Conservation (phyloP, 192 early-diverging fungal genomes). For the Mortierella hygrophila region DNA sequence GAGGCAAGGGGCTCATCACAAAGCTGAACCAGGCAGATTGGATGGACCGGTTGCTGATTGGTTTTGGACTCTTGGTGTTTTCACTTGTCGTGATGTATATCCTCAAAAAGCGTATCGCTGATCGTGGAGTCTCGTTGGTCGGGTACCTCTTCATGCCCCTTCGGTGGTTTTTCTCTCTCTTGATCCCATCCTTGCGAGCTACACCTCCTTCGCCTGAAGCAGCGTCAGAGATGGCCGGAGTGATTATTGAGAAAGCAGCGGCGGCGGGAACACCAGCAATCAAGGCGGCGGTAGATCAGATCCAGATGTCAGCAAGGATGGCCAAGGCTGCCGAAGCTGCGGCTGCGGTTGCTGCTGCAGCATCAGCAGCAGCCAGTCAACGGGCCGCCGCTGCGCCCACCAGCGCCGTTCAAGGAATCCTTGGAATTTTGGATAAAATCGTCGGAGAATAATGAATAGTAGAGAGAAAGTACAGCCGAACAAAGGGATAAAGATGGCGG, state of each 20-base stretch:
- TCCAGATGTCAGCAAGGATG: not conserved
- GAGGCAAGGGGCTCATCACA: conserved; percentile 71
- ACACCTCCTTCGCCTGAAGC: not conserved
- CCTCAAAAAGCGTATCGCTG: conserved; percentile 72
- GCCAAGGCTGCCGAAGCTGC: not conserved
- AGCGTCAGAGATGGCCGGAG: not conserved
- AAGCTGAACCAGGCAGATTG: conserved; percentile 77
- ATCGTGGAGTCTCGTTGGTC: conserved; percentile 59
- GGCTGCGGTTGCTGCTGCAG: not conserved
- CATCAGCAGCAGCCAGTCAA: not conserved
- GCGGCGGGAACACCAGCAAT: not conserved
- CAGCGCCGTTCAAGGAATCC: conserved; percentile 24
- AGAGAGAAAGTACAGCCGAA: not conserved
- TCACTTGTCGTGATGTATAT: conserved; percentile 71
- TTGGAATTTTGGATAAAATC: conserved; percentile 32
- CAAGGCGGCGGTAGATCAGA: not conserved
- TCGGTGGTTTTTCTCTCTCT: conserved; percentile 36
- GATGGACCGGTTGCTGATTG: conserved; percentile 72
- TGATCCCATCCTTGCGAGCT: conserved; percentile 32
- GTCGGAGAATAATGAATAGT: conserved; percentile 18
- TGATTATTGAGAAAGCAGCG: conserved; percentile 3
- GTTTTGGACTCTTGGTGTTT: conserved; percentile 74
- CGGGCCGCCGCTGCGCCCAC: conserved; percentile 16
- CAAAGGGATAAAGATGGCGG: not conserved
- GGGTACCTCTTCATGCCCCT: conserved; percentile 50